Conservation (phyloP, 2,329 filamentous ascomycete species). For the Thelonectria blattea region DNA sequence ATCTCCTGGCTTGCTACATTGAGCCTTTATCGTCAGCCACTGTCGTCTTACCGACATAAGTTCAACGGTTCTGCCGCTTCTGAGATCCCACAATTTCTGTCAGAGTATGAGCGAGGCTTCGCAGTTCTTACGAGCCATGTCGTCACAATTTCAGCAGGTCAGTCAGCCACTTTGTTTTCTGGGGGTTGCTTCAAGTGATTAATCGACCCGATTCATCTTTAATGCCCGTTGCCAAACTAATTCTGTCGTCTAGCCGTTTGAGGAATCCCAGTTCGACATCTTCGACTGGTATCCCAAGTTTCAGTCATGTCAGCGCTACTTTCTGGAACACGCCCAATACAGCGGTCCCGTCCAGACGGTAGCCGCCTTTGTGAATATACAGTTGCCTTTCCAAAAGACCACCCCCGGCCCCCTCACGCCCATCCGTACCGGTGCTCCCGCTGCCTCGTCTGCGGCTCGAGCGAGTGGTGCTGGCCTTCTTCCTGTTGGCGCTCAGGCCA, state of each 20-base stretch:
- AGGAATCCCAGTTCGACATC: conserved; percentile 70
- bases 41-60: neutral
- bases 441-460: conserved; percentile 35
- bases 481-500: conserved; percentile 52
- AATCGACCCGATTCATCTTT: conserved; percentile 10
- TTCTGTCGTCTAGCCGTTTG: conserved; percentile 48
- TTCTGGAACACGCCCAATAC: conserved; percentile 89
- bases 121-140: conserved; percentile 26
- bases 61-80: neutral
- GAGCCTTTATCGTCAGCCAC: neutral
- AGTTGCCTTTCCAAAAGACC: conserved; percentile 80
- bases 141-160: conserved; percentile 37
- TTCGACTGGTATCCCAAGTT: conserved; percentile 94
- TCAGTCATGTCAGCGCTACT: conserved; percentile 88
- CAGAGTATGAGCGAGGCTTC: conserved; percentile 9
- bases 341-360: conserved; percentile 83
- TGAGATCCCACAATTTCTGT: neutral
- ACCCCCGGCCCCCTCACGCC: conserved; percentile 47
- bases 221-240: conserved; percentile 22
- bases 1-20: neutral
- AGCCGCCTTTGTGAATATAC: conserved; percentile 90
- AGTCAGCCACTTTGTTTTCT: conserved; percentile 6
- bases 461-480: conserved; percentile 35
- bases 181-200: neutral
- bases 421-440: conserved; percentile 39